Conservation (phyloP, 2,329 filamentous ascomycete species). For the Pestalotiopsis fici region DNA sequence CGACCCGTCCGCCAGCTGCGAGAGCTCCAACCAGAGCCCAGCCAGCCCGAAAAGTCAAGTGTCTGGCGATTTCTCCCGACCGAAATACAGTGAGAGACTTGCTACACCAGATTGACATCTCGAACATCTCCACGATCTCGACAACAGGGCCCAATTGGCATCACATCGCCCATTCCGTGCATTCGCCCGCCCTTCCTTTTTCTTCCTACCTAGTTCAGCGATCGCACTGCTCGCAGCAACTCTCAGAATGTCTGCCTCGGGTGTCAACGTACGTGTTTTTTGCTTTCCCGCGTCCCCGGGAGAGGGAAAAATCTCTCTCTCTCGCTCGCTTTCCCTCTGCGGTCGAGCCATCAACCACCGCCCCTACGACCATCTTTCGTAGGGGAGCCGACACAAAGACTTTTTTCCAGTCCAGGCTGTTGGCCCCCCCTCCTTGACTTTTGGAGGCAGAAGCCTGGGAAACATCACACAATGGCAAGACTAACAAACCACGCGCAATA, state of each 20-base stretch:
- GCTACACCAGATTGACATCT: constrained; percentile 10
- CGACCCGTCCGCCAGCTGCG: not conserved
- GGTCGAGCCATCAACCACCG: not conserved
- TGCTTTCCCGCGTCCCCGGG: not conserved
- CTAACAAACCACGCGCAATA: constrained; percentile 38
- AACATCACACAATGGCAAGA: not conserved
- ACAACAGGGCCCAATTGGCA: constrained; percentile 44
- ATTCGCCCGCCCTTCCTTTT: constrained; percentile 19
- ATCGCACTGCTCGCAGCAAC: constrained; percentile 28
- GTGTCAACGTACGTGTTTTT: constrained; percentile 62
- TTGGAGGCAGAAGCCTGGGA: not conserved
- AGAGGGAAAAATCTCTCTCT: not conserved
- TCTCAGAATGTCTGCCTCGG: constrained; percentile 63
- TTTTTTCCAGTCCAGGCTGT: not conserved
- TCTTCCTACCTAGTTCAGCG: constrained; percentile 37
- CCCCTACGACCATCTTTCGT: not conserved
- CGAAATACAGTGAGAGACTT: not conserved
- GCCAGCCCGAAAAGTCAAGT: constrained; percentile 18
- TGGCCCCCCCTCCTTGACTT: not conserved
- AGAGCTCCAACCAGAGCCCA: not conserved
- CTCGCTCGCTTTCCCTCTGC: not conserved
- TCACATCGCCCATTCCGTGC: constrained; percentile 36
- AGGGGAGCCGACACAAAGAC: not conserved
- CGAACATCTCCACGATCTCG: constrained; percentile 16
- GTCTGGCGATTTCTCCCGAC: constrained; percentile 39